Conservation (phyloP, 768 basidiomycete species). For the Pleurotus platypus region DNA sequence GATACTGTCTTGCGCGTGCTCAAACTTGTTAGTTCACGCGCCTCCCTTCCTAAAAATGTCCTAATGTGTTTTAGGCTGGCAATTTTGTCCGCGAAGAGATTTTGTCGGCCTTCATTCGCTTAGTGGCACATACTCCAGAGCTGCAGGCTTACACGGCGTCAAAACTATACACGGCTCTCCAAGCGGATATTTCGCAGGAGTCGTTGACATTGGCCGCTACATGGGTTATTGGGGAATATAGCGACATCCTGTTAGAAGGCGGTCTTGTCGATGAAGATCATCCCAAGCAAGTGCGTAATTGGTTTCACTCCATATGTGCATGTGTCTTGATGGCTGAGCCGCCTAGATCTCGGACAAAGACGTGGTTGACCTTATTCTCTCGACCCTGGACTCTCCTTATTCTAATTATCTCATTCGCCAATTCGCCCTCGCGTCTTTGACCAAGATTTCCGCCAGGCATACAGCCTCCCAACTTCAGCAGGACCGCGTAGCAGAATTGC, state of each 20-base stretch:
- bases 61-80: slow-evolving; percentile 62
- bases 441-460: slow-evolving; percentile 84
- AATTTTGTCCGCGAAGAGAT: slow-evolving; percentile 98
- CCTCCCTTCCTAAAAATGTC: neutral
- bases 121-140: slow-evolving; percentile 96
- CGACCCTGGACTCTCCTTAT: slow-evolving; percentile 90
- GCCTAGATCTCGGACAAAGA: slow-evolving; percentile 75
- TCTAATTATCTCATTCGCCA: slow-evolving; percentile 88
- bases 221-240: slow-evolving; percentile 97
- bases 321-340: neutral
- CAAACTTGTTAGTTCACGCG: slow-evolving; percentile 63
- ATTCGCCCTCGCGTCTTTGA: slow-evolving; percentile 85
- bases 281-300: slow-evolving; percentile 51
- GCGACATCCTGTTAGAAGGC: slow-evolving; percentile 84
- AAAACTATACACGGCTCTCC: slow-evolving; percentile 83
- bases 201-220: slow-evolving; percentile 89
- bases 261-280: slow-evolving; percentile 76
- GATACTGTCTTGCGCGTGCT: slow-evolving; percentile 92
- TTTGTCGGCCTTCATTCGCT: slow-evolving; percentile 88
- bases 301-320: neutral
- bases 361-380: slow-evolving; percentile 80
- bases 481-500: slow-evolving; percentile 72
- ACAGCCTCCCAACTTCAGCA: slow-evolving; percentile 66
- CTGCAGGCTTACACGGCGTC: slow-evolving; percentile 94
- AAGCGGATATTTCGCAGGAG: slow-evolving; percentile 92